phyloP scores from a whole-genome alignment of 371 early-diverging fungal genomes.

The Mucor racemosus region DNA sequence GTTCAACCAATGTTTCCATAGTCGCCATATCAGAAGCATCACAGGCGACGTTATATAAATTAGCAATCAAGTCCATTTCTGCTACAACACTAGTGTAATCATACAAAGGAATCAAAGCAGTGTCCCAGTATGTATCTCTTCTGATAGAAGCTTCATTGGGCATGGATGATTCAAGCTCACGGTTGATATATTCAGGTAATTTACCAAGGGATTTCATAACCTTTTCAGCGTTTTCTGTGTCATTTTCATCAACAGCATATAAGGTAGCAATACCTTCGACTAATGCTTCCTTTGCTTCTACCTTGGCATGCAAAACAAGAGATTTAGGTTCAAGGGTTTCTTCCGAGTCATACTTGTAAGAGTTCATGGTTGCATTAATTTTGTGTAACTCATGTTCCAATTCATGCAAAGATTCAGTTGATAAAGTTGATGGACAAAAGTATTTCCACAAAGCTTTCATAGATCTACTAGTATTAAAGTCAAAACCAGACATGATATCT shows the following conservation, averaged over 20 bases:
- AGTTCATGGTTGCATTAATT: conserved; percentile 40
- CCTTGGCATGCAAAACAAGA: conserved; percentile 38
- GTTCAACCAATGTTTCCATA: conserved; percentile 20
- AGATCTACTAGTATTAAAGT: conserved; percentile 55
- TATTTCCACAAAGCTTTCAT: conserved; percentile 70
- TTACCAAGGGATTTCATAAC: conserved; percentile 58
- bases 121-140: conserved; percentile 42
- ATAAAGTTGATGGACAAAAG: conserved; percentile 63
- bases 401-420: conserved; percentile 51
- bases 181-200: conserved; percentile 50
- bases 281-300: conserved; percentile 63
- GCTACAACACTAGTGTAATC: conserved; percentile 58
- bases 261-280: conserved; percentile 79
- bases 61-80: conserved; percentile 60
- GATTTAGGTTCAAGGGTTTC: conserved; percentile 29
- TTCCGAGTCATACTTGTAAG: conserved; percentile 34
- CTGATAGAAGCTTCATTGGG: not conserved
- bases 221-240: conserved; percentile 51
- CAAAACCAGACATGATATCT: conserved; percentile 46
- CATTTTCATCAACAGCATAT: conserved; percentile 70
- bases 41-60: conserved; percentile 36
- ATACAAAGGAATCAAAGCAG: conserved; percentile 54
- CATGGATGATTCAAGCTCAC: conserved; percentile 27
- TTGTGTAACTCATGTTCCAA: conserved; percentile 51
- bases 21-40: conserved; percentile 4